A percentile compares a stretch with the other conserved stretches of the same genome.
Evolutionary conservation across 768 basidiomycete genomes (phyloP).

Genomic region (Pleurotus tuoliensis): DNA sequence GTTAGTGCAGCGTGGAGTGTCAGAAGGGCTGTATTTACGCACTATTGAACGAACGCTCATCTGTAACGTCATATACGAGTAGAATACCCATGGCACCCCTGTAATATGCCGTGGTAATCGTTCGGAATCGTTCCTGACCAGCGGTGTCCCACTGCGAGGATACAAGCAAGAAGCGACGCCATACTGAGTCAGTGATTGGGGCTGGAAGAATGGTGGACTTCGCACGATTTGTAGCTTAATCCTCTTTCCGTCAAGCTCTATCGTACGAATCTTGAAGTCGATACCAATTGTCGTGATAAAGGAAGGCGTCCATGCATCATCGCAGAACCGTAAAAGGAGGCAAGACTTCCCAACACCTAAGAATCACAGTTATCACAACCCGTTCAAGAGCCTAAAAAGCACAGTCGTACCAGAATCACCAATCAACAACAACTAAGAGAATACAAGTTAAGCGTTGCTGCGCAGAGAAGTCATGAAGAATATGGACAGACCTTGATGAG

Average conservation of each 20-base stretch:
- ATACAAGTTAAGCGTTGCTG: constrained; percentile 10
- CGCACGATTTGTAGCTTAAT: constrained; percentile 98
- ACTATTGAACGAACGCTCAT: constrained; percentile 96
- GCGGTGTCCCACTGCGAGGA: constrained; percentile 91
- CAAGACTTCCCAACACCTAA: constrained; percentile 95
- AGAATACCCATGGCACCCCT: constrained; percentile 98
- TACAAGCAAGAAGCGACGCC: not conserved
- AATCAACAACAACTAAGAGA: constrained; percentile 81
- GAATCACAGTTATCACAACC: constrained; percentile 6
- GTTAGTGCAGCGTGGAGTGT: not conserved
- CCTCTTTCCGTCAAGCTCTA: constrained; percentile 95
- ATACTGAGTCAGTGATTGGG: constrained; percentile 4
- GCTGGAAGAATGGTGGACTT: constrained; percentile 10
- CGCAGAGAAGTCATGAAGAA: not conserved
- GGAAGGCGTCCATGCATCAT: constrained; percentile 98
- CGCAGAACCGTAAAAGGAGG: constrained; percentile 94
- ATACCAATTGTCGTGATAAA: constrained; percentile 99
- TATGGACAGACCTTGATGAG: constrained; percentile 72
- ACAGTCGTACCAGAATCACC: constrained; percentile 79
- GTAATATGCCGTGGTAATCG: constrained; percentile 99
- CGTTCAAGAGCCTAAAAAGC: constrained; percentile 7
- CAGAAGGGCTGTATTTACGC: constrained; percentile 28
- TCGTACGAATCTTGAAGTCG: constrained; percentile 99
- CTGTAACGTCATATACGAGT: constrained; percentile 97
- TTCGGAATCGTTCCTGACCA: constrained; percentile 97